These are phyloP conservation scores for Cystoisospora suis DNA, from an alignment of 169 alveolate species.

Conservation along the genomic window DNA sequence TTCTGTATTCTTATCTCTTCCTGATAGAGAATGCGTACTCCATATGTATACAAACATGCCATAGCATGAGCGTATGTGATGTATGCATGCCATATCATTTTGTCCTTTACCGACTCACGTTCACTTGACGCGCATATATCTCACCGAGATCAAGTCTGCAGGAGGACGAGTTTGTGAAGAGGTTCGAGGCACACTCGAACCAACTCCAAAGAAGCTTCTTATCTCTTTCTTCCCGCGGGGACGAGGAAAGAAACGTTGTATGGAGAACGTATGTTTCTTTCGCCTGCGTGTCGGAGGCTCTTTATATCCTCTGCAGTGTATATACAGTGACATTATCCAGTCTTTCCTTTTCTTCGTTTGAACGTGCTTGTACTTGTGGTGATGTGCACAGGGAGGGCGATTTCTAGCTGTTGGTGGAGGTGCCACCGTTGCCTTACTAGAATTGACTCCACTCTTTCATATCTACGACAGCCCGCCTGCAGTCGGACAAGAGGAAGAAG, in stretches of 20 bases:
- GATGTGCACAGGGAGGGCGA: background rate
- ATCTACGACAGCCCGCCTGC: background rate
- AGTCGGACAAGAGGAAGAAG: background rate
- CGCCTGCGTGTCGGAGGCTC: too few species aligned
- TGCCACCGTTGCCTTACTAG: constrained; percentile 10
- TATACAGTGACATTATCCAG: background rate
- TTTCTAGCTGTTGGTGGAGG: constrained; percentile 12
- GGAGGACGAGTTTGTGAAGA: too few species aligned
- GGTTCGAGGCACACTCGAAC: too few species aligned
- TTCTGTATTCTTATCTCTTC: too few species aligned
- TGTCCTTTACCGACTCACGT: too few species aligned
- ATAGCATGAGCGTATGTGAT: too few species aligned
- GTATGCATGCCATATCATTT: too few species aligned
- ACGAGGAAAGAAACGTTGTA: background rate
- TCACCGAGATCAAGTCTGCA: too few species aligned
- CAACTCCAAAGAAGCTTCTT: background rate
- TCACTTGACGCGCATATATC: too few species aligned
- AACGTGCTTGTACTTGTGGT: background rate
- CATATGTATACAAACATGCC: too few species aligned
- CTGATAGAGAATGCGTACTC: too few species aligned
- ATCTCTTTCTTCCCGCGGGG: background rate
- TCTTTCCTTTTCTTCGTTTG: background rate
- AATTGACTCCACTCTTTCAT: background rate
- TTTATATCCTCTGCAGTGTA: background rate
- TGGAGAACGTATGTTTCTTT: background rate